Conservation (phyloP, 352 stramenopile genomes). For the Globisporangium paroecandrum region DNA sequence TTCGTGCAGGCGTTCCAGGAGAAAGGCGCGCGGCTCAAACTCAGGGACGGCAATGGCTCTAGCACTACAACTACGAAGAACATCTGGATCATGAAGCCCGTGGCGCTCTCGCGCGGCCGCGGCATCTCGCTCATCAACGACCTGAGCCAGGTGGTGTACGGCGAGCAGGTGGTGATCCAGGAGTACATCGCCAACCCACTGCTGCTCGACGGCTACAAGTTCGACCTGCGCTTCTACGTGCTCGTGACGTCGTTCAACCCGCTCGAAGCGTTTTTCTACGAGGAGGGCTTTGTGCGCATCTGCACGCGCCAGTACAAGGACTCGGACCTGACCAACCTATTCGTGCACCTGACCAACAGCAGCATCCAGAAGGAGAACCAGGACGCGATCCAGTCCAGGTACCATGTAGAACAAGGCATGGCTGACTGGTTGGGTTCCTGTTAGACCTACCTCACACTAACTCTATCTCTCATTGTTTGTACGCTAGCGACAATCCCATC, state of each 20-base stretch:
- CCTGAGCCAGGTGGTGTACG: constrained; percentile 86
- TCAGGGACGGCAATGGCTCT: neutral
- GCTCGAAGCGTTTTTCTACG: constrained; percentile 92
- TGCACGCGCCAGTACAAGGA: constrained; percentile 83
- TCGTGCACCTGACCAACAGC: constrained; percentile 91
- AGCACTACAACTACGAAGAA: constrained; percentile 39
- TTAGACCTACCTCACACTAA: neutral
- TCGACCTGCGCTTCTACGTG: constrained; percentile 92
- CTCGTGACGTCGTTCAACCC: constrained; percentile 92
- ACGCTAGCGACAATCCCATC: constrained; percentile 34
- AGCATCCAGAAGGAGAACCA: constrained; percentile 90
- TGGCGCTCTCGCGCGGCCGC: constrained; percentile 87
- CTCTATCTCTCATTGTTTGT: neutral
- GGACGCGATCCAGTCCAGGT: constrained; percentile 38
- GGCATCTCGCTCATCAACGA: constrained; percentile 92
- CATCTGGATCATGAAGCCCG: constrained; percentile 95
- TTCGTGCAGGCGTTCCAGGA: constrained; percentile 87
- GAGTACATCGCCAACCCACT: constrained; percentile 88
- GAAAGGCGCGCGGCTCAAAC: constrained; percentile 23
- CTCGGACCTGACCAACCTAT: constrained; percentile 83
- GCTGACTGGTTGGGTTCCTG: neutral
- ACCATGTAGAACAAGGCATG: neutral
- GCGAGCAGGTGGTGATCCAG: constrained; percentile 85
- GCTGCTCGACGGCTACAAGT: constrained; percentile 90
- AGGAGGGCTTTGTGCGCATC: constrained; percentile 91